A percentile compares a stretch with the other conserved stretches of the same genome.
Conservation (phyloP, 192 early-diverging fungal genomes). For the Tieghemiomyces parasiticus region DNA sequence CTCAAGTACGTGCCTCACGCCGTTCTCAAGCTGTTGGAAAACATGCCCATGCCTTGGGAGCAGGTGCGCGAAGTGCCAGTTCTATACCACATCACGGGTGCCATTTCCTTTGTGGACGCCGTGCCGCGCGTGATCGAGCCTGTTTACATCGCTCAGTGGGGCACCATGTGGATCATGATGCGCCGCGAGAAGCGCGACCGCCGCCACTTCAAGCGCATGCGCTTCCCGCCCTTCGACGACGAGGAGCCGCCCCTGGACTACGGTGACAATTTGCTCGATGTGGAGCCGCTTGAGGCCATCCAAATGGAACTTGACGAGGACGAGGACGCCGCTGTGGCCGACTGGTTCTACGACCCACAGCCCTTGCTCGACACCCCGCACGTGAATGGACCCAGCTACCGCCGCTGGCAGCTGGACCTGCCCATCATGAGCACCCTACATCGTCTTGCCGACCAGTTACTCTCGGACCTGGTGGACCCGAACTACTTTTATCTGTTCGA, state of each 20-base stretch:
- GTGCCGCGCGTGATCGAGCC: conserved; percentile 96
- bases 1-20: conserved; percentile 98
- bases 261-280: conserved; percentile 95
- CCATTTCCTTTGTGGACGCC: conserved; percentile 97
- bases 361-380: conserved; percentile 57
- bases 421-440: conserved; percentile 92
- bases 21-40: conserved; percentile 92
- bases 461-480: conserved; percentile 86
- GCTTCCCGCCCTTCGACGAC: conserved; percentile 96
- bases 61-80: conserved; percentile 92
- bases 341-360: conserved; percentile 98
- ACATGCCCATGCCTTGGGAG: conserved; percentile 99
- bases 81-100: conserved; percentile 95
- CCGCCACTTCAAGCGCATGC: conserved; percentile 97
- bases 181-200: conserved; percentile 94
- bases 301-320: conserved; percentile 97
- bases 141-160: conserved; percentile 97
- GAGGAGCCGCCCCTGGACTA: conserved; percentile 98
- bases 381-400: conserved; percentile 81
- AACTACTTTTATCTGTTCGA: conserved; percentile 99
- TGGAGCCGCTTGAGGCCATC: conserved; percentile 95
- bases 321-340: conserved; percentile 78
- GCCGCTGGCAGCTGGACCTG: conserved; percentile 78
- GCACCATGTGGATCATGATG: conserved; percentile 99
- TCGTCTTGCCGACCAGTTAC: conserved; percentile 77